Base-by-base conservation (phyloP, 2,329 filamentous ascomycete species). In the Colletotrichum tropicale region DNA sequence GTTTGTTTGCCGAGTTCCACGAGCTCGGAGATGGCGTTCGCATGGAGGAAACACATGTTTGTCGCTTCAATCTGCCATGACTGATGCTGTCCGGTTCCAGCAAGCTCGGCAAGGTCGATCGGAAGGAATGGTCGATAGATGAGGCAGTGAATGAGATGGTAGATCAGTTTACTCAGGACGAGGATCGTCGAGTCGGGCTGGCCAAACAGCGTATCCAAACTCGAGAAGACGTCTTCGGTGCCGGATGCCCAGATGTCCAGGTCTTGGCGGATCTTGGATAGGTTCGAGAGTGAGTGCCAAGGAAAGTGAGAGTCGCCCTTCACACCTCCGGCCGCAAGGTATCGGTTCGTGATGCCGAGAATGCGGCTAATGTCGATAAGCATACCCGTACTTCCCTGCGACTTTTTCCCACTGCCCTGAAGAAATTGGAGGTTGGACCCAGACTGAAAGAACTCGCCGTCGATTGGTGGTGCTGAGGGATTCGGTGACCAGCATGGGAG, bases 41-140 rank as follows among this genome's bases (percentile, higher is more conserved):
- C 95, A 78, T 98, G 95, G 21, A 96, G 86, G 82, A 92, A 97
- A 83, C 95, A 98, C 81, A 96, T 89, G 80, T 97, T 96, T 0
- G 95, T 98, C 0, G 95, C 95, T 82, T 98, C 95, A 64, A 98
- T 96, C 82, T 98, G 95, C 95, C 95, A 98, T 32, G 94, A 96
- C 82, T 98, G 95, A 79, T 98, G 94, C 80, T 98, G 95, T 2
- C 94, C 94, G 1, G 91, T 93, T 16, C 94, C 94, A 15, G 94
- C 91, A 8, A 98, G 90, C 82, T 98, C 95, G 28, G 93, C 91
- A 5, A 98, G 88, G 82, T 98, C 94, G 77, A 98, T 94, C 1
- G 95, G 95, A 8, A 98, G 87, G 83, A 98, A 98, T 0, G 95
- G 95, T 18, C 95, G 91, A 81, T 98, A 98, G 58, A 98, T 93